phyloP scores from a whole-genome alignment of 306 rosid genomes.

The Oemleria cerasiformis region DNA sequence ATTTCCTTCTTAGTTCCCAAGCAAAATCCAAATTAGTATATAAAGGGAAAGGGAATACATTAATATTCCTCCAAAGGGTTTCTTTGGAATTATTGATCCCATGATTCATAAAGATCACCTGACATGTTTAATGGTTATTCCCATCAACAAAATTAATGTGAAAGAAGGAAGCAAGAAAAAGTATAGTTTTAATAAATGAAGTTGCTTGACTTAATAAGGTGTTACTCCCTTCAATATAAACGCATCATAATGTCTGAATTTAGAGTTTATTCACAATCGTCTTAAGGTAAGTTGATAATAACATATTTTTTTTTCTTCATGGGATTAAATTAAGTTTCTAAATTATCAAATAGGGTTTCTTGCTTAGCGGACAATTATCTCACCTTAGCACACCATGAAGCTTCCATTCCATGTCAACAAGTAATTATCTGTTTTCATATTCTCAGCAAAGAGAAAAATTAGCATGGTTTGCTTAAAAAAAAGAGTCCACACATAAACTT shows the following conservation, averaged over 20 bases:
- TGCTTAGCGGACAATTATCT: background rate
- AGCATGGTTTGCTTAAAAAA: too few relatives aligned
- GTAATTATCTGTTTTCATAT: background rate
- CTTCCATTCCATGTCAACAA: background rate
- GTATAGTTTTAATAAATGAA: background rate
- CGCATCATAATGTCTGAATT: background rate
- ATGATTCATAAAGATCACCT: background rate
- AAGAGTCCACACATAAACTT: too few relatives aligned
- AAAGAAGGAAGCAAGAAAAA: background rate
- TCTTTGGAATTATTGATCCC: background rate
- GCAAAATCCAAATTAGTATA: slow-evolving; percentile 42
- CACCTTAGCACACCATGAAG: background rate
- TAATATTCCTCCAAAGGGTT: background rate
- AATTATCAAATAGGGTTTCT: background rate
- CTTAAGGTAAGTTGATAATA: background rate
- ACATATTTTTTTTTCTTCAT: background rate
- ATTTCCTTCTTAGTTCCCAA: slow-evolving; percentile 58
- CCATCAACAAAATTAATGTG: too few relatives aligned
- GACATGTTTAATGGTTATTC: background rate
- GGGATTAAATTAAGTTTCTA: background rate
- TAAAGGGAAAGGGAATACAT: background rate
- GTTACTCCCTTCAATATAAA: too few relatives aligned
- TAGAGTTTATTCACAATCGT: too few relatives aligned
- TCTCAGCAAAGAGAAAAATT: background rate
- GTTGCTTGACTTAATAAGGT: background rate